Base-by-base conservation (phyloP, 2,329 filamentous ascomycete genomes). In the Hymenoscyphus fraxineus region DNA sequence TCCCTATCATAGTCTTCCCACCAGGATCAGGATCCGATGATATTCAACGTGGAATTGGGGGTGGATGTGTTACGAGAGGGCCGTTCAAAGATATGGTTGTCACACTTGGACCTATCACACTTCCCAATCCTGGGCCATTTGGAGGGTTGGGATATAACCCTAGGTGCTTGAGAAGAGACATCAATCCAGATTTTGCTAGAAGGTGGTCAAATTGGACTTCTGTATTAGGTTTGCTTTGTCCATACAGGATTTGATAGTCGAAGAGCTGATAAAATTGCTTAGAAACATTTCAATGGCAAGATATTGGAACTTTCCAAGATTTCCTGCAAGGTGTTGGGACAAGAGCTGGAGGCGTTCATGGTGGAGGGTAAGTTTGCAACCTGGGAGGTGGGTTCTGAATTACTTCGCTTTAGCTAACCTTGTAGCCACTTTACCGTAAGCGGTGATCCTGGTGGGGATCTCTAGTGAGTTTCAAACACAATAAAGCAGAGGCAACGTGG, bases 21-120 rank as follows among this genome's bases (percentile, higher is more conserved):
- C 27, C 58, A 9, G 61, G 35, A 5, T 35, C 35, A 35, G 35
- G 35, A 35, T 27, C 61, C 16, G 22, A 16, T 22, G 51, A 41
- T 1, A 65, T 73, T 62, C 80, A 79, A 0, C 79, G 79, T 0
- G 84, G 82, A n/a, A 78, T 78, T 0, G 84, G 84, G 13, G 83
- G 84, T 44, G 83, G 84, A 2, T 86, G 83, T 69, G 77, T 87
- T 2, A 76, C 73, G 13, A 77, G 74, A 2, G 81, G 81, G 0
- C 80, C 81, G 0, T 81, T 83, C 73, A 75, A 69, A 61, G 73
- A 81, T 54, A 66, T 66, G 59, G 57, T 57, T 9, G 66, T 68
- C 1, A 69, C 68, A 32, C 65, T 71, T 32, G 69, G 69, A 6
- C 69, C 69, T 41, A 58, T 67, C 15, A 47, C 47, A 10, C 57